phyloP scores from a whole-genome alignment of 1,139 yeast species.

The Yamadazyma blattariae region DNA sequence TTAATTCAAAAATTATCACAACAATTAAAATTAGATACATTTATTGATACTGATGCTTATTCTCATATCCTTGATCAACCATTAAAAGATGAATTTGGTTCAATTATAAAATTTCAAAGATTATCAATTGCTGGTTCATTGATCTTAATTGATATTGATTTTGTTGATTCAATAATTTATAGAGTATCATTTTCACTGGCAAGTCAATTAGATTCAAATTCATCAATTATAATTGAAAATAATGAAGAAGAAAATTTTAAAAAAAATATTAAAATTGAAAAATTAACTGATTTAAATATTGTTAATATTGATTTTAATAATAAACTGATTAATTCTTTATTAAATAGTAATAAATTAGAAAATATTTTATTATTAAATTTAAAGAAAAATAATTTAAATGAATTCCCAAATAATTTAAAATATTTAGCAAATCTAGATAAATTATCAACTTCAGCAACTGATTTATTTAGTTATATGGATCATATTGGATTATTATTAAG shows the following conservation, averaged over 20 bases:
- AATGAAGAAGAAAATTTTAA: background rate
- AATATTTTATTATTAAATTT: slow-evolving; percentile 28
- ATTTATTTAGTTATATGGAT: slow-evolving; percentile 33
- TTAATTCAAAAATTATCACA: slow-evolving; percentile 41
- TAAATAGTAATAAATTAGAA: slow-evolving; percentile 18
- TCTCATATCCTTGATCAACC: slow-evolving; percentile 23
- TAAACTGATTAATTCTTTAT: slow-evolving; percentile 12
- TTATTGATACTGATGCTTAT: slow-evolving; percentile 37
- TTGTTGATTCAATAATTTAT: slow-evolving; percentile 24
- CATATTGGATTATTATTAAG: slow-evolving; percentile 28
- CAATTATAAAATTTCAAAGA: slow-evolving; percentile 19
- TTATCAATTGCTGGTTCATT: slow-evolving; percentile 45
- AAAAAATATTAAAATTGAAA: slow-evolving; percentile 6
- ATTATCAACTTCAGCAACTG: slow-evolving; percentile 28
- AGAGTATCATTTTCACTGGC: slow-evolving; percentile 39
- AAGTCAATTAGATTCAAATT: slow-evolving; percentile 16
- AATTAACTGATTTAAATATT: slow-evolving; percentile 9
- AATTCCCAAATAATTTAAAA: slow-evolving; percentile 36
- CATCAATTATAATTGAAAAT: background rate
- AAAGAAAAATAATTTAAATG: slow-evolving; percentile 19
- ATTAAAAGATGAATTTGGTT: slow-evolving; percentile 13
- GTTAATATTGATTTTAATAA: slow-evolving; percentile 13
- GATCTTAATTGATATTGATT: slow-evolving; percentile 43
- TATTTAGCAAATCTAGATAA: slow-evolving; percentile 38
- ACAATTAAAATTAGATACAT: slow-evolving; percentile 42